A percentile compares a stretch with the other conserved stretches of the same genome.
Evolutionary conservation across 73 alveolate species (phyloP).

Genomic region (Paramecium tetraurelia): DNA sequence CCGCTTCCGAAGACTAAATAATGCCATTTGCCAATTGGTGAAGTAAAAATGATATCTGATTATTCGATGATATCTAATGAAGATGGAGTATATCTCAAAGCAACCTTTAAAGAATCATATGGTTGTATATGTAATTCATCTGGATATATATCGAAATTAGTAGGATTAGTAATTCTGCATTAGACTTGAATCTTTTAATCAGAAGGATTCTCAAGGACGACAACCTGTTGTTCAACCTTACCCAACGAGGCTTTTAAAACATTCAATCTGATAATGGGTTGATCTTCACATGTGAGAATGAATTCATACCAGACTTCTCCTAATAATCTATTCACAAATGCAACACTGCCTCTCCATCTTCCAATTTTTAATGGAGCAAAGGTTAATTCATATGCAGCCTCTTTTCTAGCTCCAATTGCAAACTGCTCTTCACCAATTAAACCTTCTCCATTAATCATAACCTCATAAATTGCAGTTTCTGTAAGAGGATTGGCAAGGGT

Average conservation of each 20-base stretch:
- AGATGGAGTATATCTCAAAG: conserved; percentile 90
- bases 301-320: conserved; percentile 98
- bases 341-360: conserved; percentile 89
- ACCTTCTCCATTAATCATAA: conserved; percentile 92
- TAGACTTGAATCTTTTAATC: conserved; percentile 87
- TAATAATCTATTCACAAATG: conserved; percentile 89
- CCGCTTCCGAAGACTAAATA: conserved; percentile 94
- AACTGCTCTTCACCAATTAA: conserved; percentile 85
- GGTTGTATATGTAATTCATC: conserved; percentile 88
- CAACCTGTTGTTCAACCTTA: conserved; percentile 82
- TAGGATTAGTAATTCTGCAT: conserved; percentile 81
- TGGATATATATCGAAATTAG: conserved; percentile 93
- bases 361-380: conserved; percentile 95
- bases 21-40: conserved; percentile 96
- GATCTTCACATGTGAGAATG: conserved; percentile 86
- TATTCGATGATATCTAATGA: conserved; percentile 86
- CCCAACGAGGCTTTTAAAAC: conserved; percentile 94
- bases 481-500: conserved; percentile 86
- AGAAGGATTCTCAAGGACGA: conserved; percentile 94
- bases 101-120: conserved; percentile 83
- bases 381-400: conserved; percentile 87
- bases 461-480: conserved; percentile 91
- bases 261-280: conserved; percentile 83
- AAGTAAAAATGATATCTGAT: conserved; percentile 79
- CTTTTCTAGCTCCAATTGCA: conserved; percentile 79